These are phyloP conservation scores for Taiozyma sp. DNA, from an alignment of 1,139 yeast species.

Conservation along the genomic window DNA sequence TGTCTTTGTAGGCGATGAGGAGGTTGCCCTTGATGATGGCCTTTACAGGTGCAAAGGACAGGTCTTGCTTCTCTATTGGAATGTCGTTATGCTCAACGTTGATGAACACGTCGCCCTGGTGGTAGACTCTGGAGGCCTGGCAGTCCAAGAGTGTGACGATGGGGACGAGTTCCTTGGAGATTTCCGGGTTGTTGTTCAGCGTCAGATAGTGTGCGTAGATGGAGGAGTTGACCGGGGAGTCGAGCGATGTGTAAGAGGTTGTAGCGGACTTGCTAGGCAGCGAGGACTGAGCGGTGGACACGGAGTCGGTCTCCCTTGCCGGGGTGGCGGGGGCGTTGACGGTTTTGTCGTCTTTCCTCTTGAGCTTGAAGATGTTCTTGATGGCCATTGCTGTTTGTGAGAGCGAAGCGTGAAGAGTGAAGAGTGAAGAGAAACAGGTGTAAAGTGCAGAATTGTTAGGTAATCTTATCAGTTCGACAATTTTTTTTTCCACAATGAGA, in stretches of 20 bases:
- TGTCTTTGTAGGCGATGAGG: background rate
- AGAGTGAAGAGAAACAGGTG: no score
- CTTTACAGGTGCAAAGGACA: conserved; percentile 10
- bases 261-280: background rate
- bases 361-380: conserved; percentile 15
- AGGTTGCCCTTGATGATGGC: conserved; percentile 12
- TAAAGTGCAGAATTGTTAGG: no score
- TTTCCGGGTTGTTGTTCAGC: conserved; percentile 1
- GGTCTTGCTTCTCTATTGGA: conserved; percentile 7
- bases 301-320: background rate
- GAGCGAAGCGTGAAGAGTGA: no score
- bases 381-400: conserved; percentile 9
- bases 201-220: conserved; percentile 11
- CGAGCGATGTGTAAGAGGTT: conserved; percentile 2
- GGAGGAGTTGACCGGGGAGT: conserved; percentile 2
- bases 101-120: conserved; percentile 7
- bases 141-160: conserved; percentile 47
- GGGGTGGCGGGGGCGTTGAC: background rate
- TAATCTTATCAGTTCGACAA: conserved; percentile 17
- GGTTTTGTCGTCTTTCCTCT: conserved; percentile 1
- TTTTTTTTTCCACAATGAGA: background rate
- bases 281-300: background rate
- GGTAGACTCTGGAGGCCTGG: conserved; percentile 45
- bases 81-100: conserved; percentile 11
- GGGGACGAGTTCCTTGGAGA: conserved; percentile 42